A percentile compares a stretch with the other conserved stretches of the same genome.
These are phyloP conservation scores for Coniochaeta sp. DNA, from an alignment of 2,329 filamentous ascomycete species.

Conservation along the genomic window DNA sequence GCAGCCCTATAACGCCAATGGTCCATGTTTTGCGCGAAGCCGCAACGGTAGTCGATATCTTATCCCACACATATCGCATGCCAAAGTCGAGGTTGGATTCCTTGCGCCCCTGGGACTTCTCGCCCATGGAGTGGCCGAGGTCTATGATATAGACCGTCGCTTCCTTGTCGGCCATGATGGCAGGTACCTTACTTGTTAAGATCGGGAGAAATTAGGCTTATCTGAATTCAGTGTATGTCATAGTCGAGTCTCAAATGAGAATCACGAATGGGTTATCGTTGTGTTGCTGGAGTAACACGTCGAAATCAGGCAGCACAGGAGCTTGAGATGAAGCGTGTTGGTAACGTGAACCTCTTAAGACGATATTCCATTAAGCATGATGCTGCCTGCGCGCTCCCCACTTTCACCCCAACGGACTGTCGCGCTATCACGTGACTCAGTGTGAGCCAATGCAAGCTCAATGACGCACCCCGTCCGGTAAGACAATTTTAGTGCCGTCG, in stretches of 20 bases:
- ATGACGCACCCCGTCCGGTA: too few species aligned
- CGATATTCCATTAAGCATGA: conserved; percentile 1
- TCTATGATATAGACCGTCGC: conserved; percentile 90
- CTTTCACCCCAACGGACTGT: too few species aligned
- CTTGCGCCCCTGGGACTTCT: conserved; percentile 61
- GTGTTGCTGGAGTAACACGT: too few species aligned
- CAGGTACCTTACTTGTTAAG: neutral
- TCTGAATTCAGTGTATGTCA: neutral
- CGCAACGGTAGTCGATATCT: conserved; percentile 66
- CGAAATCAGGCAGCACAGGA: neutral
- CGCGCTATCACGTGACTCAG: too few species aligned
- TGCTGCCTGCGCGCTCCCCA: neutral
- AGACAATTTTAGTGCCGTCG: too few species aligned
- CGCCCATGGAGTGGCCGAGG: conserved; percentile 76
- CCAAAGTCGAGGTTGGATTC: conserved; percentile 83
- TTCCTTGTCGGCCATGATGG: conserved; percentile 82
- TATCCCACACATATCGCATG: conserved; percentile 93
- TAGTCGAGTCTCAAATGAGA: neutral
- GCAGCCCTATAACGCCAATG: conserved; percentile 74
- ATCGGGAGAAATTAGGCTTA: neutral
- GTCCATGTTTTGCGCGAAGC: conserved; percentile 64
- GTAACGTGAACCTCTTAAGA: neutral
- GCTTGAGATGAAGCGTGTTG: conserved; percentile 1
- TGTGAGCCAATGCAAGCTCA: too few species aligned
- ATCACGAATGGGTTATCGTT: too few species aligned